Evolutionary conservation across 352 stramenopile species (phyloP).

Genomic region (Pythium aquatile): DNA sequence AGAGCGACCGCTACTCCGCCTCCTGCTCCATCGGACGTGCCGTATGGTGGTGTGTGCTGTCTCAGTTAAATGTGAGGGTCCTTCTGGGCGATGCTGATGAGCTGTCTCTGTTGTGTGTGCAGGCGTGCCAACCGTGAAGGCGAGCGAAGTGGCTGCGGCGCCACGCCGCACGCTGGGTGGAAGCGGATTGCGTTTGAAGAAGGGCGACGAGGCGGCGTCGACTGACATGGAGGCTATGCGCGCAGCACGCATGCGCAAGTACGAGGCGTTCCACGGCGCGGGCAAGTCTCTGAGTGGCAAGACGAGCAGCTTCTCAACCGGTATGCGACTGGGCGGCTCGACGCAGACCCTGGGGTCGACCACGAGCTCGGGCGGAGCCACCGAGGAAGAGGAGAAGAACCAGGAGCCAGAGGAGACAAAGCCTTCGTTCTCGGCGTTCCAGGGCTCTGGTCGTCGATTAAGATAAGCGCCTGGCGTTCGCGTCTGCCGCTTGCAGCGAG

Average conservation of each 20-base stretch:
- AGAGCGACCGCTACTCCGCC: conserved; percentile 28
- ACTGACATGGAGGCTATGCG: conserved; percentile 70
- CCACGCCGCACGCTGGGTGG: conserved; percentile 39
- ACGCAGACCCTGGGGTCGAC: conserved; percentile 11
- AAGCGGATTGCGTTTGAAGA: conserved; percentile 72
- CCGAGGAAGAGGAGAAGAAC: conserved; percentile 44
- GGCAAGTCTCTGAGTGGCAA: conserved; percentile 69
- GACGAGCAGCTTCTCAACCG: conserved; percentile 36
- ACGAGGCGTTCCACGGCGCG: conserved; percentile 83
- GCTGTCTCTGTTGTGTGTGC: conserved; percentile 1
- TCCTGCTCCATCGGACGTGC: conserved; percentile 41
- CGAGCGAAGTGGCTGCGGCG: conserved; percentile 38
- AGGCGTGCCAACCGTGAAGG: conserved; percentile 73
- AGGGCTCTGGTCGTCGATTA: conserved; percentile 55
- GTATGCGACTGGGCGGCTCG: conserved; percentile 15
- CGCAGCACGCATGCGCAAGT: conserved; percentile 70
- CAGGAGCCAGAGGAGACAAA: conserved; percentile 34
- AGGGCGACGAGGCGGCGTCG: conserved; percentile 45
- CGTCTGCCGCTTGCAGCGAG: no score
- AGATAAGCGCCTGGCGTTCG: conserved; percentile 10
- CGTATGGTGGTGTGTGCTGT: conserved; percentile 49
- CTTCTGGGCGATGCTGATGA: not conserved
- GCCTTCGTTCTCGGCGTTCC: conserved; percentile 50
- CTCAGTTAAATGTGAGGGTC: not conserved
- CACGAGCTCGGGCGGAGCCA: conserved; percentile 3